These are phyloP conservation scores for Turnera subulata DNA, from an alignment of 345 rosid species.

Conservation along the genomic window DNA sequence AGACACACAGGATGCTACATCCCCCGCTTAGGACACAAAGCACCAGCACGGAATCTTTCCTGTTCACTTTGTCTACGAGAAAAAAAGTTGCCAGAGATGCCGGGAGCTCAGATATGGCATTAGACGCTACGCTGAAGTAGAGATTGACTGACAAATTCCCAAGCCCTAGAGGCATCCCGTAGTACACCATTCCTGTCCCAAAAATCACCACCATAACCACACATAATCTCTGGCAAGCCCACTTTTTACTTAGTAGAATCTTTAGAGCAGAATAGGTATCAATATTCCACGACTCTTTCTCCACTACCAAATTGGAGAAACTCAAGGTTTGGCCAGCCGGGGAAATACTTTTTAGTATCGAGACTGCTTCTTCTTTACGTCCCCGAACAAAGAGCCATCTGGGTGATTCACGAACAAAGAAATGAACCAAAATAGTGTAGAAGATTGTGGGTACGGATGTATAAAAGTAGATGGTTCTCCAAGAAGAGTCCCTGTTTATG, in stretches of 20 bases:
- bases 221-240: slow-evolving; percentile 46
- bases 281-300: slow-evolving; percentile 25
- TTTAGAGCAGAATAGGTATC: slow-evolving; percentile 45
- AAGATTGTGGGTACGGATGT: slow-evolving; percentile 4
- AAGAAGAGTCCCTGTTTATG: slow-evolving; percentile 9
- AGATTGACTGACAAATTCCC: slow-evolving; percentile 48
- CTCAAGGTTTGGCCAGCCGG: slow-evolving; percentile 16
- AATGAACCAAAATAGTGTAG: neutral
- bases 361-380: slow-evolving; percentile 37
- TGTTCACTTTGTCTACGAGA: slow-evolving; percentile 36
- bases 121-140: slow-evolving; percentile 52
- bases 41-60: slow-evolving; percentile 36
- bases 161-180: slow-evolving; percentile 68
- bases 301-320: slow-evolving; percentile 30
- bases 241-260: slow-evolving; percentile 35
- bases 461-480: slow-evolving; percentile 13
- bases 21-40: slow-evolving; percentile 41
- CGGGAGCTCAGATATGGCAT: slow-evolving; percentile 67
- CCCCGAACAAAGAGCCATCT: slow-evolving; percentile 18
- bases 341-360: slow-evolving; percentile 42
- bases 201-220: slow-evolving; percentile 41
- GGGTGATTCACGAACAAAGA: slow-evolving; percentile 15
- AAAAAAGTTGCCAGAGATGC: slow-evolving; percentile 42
- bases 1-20: slow-evolving; percentile 37
- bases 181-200: slow-evolving; percentile 63